Conservation (phyloP, 306 rosid genomes). For the Vicia faba region DNA sequence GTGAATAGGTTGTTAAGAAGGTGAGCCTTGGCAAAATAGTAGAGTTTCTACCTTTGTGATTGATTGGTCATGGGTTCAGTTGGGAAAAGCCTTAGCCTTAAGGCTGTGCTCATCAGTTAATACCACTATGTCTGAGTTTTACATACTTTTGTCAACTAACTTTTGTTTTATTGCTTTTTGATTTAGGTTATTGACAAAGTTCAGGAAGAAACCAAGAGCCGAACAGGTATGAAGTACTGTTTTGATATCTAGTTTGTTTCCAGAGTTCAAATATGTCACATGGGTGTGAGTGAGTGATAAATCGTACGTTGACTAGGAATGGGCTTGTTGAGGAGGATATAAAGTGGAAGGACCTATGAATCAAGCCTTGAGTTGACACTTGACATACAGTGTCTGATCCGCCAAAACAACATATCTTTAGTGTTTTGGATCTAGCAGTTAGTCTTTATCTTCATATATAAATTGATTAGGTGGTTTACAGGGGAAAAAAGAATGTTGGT, state of each 20-base stretch:
- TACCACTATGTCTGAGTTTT: neutral
- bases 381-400: neutral
- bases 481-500: neutral
- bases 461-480: constrained; percentile 19
- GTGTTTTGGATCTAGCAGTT: constrained; percentile 1
- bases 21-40: constrained; percentile 7
- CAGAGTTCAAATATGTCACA: neutral
- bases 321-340: neutral
- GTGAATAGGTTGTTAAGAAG: constrained; percentile 4
- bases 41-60: neutral
- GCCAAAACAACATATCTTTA: neutral
- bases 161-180: constrained; percentile 24
- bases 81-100: neutral
- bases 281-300: constrained; percentile 13
- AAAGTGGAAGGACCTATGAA: neutral
- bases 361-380: neutral
- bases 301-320: neutral
- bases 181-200: constrained; percentile 93
- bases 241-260: constrained; percentile 29
- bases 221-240: constrained; percentile 59
- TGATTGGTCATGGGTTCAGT: constrained; percentile 9
- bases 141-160: constrained; percentile 31
- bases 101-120: neutral
- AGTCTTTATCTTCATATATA: constrained; percentile 21
- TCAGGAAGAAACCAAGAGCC: constrained; percentile 97